These are phyloP conservation scores for maize (Zea mays) DNA, from an alignment of 176 grass and related monocot species.

Conservation along the genomic window Zm-B73-REFERENCE-NAM-5.0 NC_050103.1:156854001-156854500, in stretches of 20 bases:
- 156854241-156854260: background rate
- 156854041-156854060: slow-evolving; percentile 21
- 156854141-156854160: background rate
- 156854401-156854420: background rate
- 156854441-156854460: background rate
- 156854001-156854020: slow-evolving; percentile 72
- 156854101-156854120: background rate
- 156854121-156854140: background rate
- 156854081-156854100: slow-evolving; percentile 3
- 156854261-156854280: slow-evolving; percentile 3
- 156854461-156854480: background rate
- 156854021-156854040: slow-evolving; percentile 62
- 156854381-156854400: background rate
- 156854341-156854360: background rate
- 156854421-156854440: background rate
- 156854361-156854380: background rate
- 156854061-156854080: slow-evolving; percentile 2
- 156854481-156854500: background rate
- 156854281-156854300: no score
- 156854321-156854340: background rate
- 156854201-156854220: background rate
- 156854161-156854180: background rate
- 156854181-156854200: background rate
- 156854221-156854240: background rate
- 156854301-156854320: no score